phyloP scores from a whole-genome alignment of 192 early-diverging fungal genomes.

The Thoreauomyces humboldtii region DNA sequence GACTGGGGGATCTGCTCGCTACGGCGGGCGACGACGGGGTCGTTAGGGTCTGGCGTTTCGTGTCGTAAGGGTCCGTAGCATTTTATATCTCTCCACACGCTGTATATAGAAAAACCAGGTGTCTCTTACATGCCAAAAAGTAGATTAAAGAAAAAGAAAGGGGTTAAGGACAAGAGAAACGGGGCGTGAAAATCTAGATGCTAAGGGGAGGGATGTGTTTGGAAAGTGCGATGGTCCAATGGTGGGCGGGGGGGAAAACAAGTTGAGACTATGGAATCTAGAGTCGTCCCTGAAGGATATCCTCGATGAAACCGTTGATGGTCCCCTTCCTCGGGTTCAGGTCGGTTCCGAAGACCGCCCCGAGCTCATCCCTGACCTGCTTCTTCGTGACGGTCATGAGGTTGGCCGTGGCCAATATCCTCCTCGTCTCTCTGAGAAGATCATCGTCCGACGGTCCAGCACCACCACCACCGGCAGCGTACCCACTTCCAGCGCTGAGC shows the following conservation, averaged over 20 bases:
- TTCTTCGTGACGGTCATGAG: slow-evolving; percentile 99
- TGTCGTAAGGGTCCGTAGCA: too few relatives aligned
- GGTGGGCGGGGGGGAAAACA: too few relatives aligned
- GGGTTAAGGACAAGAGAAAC: too few relatives aligned
- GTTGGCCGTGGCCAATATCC: slow-evolving; percentile 78
- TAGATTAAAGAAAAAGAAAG: too few relatives aligned
- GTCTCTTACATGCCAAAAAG: too few relatives aligned
- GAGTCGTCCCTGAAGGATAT: slow-evolving; percentile 45
- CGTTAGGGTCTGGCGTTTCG: slow-evolving; percentile 75
- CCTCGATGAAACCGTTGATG: slow-evolving; percentile 73
- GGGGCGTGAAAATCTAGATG: too few relatives aligned
- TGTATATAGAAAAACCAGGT: too few relatives aligned
- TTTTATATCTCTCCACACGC: too few relatives aligned
- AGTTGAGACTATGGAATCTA: too few relatives aligned
- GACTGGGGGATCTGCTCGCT: slow-evolving; percentile 63
- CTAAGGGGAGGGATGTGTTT: too few relatives aligned
- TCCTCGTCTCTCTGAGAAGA: slow-evolving; percentile 45
- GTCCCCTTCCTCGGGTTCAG: slow-evolving; percentile 76
- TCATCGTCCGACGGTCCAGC: slow-evolving; percentile 37
- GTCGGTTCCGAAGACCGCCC: slow-evolving; percentile 76
- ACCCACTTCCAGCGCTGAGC: background rate
- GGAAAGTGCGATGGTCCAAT: too few relatives aligned
- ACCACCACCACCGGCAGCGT: background rate
- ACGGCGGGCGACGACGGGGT: slow-evolving; percentile 89
- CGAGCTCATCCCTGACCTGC: slow-evolving; percentile 86